phyloP scores from a whole-genome alignment of 192 early-diverging fungal species.

The Fimicolochytrium jonesii region DNA sequence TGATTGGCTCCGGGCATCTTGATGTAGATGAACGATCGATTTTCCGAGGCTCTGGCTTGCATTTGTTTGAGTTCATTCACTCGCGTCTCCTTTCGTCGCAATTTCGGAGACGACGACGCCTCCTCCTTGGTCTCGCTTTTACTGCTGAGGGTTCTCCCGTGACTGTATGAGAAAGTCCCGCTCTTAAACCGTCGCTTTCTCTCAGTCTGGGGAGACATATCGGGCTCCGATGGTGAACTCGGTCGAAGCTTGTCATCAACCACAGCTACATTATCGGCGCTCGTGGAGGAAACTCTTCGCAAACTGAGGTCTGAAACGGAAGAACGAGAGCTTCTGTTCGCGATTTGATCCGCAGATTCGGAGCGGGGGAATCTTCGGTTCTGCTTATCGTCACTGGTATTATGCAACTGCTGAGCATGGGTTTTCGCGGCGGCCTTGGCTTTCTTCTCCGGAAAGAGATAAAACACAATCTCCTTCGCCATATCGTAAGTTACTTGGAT shows the following conservation, averaged over 20 bases:
- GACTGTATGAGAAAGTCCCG: not conserved
- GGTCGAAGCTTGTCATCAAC: not conserved
- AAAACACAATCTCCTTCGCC: conserved; percentile 72
- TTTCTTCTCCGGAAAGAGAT: conserved; percentile 71
- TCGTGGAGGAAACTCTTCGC: not conserved
- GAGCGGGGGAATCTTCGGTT: not conserved
- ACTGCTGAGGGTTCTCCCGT: not conserved
- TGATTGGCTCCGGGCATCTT: conserved; percentile 78
- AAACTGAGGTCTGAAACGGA: not conserved
- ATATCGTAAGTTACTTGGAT: conserved; percentile 80
- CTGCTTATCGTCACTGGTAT: not conserved
- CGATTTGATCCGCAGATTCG: conserved; percentile 5
- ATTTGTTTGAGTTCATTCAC: conserved; percentile 68
- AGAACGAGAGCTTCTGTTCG: conserved; percentile 12
- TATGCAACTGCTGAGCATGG: not conserved
- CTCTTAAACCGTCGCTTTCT: conserved; percentile 13
- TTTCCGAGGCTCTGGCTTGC: conserved; percentile 79
- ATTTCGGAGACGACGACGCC: no score
- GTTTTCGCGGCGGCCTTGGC: conserved; percentile 16
- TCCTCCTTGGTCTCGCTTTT: not conserved
- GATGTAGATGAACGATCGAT: conserved; percentile 87
- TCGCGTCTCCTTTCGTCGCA: not conserved
- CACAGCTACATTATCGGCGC: not conserved
- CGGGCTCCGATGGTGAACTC: conserved; percentile 9
- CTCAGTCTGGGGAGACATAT: not conserved